Conservation (phyloP, 1,284 basidiomycete species). For the Pseudozyma sp. region DNA sequence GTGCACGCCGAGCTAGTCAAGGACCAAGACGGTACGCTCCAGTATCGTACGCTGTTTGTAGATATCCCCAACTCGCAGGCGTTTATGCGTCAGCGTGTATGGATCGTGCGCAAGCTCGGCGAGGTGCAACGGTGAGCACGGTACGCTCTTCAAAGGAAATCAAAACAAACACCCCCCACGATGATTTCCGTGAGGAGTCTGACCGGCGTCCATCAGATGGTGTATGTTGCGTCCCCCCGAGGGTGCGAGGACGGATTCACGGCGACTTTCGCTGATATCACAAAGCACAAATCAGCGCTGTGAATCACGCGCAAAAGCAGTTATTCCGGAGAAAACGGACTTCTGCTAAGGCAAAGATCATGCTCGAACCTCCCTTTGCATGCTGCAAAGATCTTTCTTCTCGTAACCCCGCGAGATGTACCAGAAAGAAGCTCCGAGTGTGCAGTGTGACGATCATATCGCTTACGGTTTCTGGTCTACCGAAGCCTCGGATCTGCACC, state of each 20-base stretch:
- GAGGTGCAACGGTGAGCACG: constrained; percentile 47
- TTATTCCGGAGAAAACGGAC: too few species aligned
- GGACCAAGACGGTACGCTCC: constrained; percentile 56
- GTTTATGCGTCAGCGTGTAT: constrained; percentile 46
- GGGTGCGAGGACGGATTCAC: too few species aligned
- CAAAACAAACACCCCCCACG: background rate
- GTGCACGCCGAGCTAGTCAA: constrained; percentile 61
- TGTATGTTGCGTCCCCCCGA: too few species aligned
- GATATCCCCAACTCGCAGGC: constrained; percentile 58
- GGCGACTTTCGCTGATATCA: too few species aligned
- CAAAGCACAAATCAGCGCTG: too few species aligned
- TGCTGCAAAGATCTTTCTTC: background rate
- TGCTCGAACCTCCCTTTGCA: too few species aligned
- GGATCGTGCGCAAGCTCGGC: constrained; percentile 48
- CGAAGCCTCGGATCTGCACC: background rate
- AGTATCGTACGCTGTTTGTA: constrained; percentile 57
- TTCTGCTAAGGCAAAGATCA: too few species aligned
- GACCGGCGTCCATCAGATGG: too few species aligned
- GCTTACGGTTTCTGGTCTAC: background rate
- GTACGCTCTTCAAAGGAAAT: background rate
- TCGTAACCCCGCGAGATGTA: background rate
- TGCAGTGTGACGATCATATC: constrained; percentile 1
- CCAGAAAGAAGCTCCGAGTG: background rate
- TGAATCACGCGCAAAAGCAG: too few species aligned
- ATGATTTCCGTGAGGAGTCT: too few species aligned